Evolutionary conservation across 2,329 filamentous ascomycete genomes (phyloP).

Genomic region (Parasarocladium wereldwijsianum): DNA sequence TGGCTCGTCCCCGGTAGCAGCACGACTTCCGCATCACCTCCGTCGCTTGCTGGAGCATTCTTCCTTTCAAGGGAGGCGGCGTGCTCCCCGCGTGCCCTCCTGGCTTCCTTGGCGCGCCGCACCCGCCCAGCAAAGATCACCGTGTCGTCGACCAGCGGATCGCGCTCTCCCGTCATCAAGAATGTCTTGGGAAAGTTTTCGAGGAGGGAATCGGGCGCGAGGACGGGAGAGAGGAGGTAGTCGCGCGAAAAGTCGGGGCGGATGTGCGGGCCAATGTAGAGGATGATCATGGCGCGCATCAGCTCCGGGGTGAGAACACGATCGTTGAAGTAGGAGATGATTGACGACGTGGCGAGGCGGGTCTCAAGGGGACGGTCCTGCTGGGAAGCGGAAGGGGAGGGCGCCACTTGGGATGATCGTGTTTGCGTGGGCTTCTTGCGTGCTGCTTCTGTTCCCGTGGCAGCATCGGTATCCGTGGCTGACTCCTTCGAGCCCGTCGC

Average conservation of each 20-base stretch:
- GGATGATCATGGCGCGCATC: constrained; percentile 98
- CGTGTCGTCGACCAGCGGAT: constrained; percentile 91
- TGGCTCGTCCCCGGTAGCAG: constrained; percentile 83
- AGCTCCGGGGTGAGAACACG: constrained; percentile 90
- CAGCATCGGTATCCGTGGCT: not conserved
- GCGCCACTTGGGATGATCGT: constrained; percentile 38
- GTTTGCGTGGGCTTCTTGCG: no score
- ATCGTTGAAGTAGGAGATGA: constrained; percentile 97
- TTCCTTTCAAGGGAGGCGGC: constrained; percentile 17
- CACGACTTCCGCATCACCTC: constrained; percentile 49
- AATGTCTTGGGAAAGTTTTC: constrained; percentile 87
- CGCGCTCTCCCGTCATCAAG: constrained; percentile 86
- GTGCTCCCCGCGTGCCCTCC: no score
- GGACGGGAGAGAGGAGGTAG: constrained; percentile 76
- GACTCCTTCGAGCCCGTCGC: not conserved
- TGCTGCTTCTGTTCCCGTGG: not conserved
- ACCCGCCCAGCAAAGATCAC: constrained; percentile 87
- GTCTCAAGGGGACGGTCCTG: constrained; percentile 66
- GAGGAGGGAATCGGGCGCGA: constrained; percentile 74
- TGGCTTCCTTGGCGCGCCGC: constrained; percentile 59
- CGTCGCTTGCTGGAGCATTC: constrained; percentile 18
- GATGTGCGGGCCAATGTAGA: constrained; percentile 89
- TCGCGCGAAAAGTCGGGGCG: constrained; percentile 86
- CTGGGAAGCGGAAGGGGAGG: no score
- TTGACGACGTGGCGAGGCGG: constrained; percentile 84